Evolutionary conservation across 2,329 filamentous ascomycete genomes (phyloP).

Genomic region (Bipolaris sorokiniana): DNA sequence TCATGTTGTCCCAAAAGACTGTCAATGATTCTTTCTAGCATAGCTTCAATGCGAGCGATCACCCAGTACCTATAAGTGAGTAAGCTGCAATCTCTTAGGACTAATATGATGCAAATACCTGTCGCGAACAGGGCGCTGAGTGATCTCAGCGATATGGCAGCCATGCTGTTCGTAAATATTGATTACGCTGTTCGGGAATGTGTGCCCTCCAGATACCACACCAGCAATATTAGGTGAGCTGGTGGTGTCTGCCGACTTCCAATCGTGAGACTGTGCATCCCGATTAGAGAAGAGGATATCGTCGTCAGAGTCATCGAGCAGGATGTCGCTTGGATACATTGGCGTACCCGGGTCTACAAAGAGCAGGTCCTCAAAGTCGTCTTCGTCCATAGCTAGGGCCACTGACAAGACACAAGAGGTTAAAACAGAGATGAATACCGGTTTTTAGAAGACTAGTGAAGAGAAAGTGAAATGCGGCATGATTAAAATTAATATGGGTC

Average conservation of each 20-base stretch:
- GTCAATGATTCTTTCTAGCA: slow-evolving; percentile 61
- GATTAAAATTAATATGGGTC: not conserved
- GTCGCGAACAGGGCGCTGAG: slow-evolving; percentile 13
- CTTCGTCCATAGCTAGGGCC: slow-evolving; percentile 27
- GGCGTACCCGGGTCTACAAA: slow-evolving; percentile 31
- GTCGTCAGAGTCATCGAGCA: slow-evolving; percentile 25
- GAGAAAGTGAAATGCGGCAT: not conserved
- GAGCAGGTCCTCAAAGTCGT: slow-evolving; percentile 40
- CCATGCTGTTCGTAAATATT: not conserved
- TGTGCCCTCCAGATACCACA: not conserved
- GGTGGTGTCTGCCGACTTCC: slow-evolving; percentile 10
- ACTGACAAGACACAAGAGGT: not conserved
- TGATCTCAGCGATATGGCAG: not conserved
- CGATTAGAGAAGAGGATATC: slow-evolving; percentile 29
- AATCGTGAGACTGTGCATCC: slow-evolving; percentile 11
- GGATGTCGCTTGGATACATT: slow-evolving; percentile 17
- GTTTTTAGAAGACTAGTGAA: not conserved
- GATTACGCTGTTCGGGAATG: not conserved
- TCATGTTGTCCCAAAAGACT: slow-evolving; percentile 57
- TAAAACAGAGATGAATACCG: not conserved
- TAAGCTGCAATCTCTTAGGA: slow-evolving; percentile 8
- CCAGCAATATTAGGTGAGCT: not conserved
- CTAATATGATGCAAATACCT: slow-evolving; percentile 12
- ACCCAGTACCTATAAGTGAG: slow-evolving; percentile 42
- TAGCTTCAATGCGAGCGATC: slow-evolving; percentile 61